phyloP scores from a whole-genome alignment of 495 filamentous ascomycete species.

The Corynascus novoguineensis region DNA sequence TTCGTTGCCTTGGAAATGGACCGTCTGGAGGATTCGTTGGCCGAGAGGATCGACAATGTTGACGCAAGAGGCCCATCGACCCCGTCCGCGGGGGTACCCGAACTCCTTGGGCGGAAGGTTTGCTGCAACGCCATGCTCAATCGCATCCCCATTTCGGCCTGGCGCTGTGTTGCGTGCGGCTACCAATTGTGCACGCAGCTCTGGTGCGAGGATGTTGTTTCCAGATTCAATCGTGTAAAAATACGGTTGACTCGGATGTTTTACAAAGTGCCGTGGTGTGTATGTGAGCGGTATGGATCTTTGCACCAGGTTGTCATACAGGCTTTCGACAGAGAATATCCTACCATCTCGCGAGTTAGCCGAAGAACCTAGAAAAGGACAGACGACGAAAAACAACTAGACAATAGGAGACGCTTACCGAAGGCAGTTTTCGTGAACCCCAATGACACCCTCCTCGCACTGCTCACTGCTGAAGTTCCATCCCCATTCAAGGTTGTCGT shows the following conservation, averaged over 20 bases:
- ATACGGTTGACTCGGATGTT: conserved; percentile 76
- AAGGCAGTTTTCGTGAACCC: conserved; percentile 82
- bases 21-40: conserved; percentile 59
- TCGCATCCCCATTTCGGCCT: neutral
- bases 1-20: conserved; percentile 84
- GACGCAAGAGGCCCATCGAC: conserved; percentile 92
- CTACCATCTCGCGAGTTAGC: neutral
- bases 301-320: conserved; percentile 68
- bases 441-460: conserved; percentile 92
- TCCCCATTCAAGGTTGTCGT: conserved; percentile 80
- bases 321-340: neutral
- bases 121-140: conserved; percentile 29
- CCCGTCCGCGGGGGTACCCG: conserved; percentile 72
- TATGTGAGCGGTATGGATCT: conserved; percentile 83
- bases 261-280: conserved; percentile 79
- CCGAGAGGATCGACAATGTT: conserved; percentile 77
- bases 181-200: conserved; percentile 60
- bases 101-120: conserved; percentile 80
- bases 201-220: conserved; percentile 73
- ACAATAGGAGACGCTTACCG: conserved; percentile 53
- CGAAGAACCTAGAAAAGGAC: neutral
- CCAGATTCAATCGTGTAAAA: conserved; percentile 94
- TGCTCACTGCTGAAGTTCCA: conserved; percentile 95
- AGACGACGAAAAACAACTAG: conserved; percentile 10
- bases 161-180: conserved; percentile 39